Conservation (phyloP, 345 rosid species). For the Boechera retrofracta region DNA sequence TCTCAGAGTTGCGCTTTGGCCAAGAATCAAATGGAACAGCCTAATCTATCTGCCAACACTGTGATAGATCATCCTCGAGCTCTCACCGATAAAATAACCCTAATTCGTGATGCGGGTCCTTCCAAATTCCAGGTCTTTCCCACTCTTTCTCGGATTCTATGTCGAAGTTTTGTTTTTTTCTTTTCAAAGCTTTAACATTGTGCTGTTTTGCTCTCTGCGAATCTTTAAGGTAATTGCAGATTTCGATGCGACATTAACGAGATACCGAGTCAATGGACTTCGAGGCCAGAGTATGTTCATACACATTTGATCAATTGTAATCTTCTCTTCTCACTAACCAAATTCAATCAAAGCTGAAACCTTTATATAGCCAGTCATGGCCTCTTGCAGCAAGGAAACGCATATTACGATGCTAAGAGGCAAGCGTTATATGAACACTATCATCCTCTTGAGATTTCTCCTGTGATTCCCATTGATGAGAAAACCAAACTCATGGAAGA, state of each 20-base stretch:
- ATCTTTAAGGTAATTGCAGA: constrained; percentile 60
- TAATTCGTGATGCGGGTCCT: constrained; percentile 69
- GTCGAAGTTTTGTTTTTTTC: constrained; percentile 13
- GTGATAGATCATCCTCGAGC: constrained; percentile 52
- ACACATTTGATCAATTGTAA: constrained; percentile 4
- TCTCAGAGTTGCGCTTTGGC: constrained; percentile 35
- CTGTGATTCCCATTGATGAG: constrained; percentile 66
- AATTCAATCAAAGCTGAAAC: constrained; percentile 31
- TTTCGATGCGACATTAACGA: constrained; percentile 85
- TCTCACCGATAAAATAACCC: constrained; percentile 55
- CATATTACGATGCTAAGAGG: constrained; percentile 76
- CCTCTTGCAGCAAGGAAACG: constrained; percentile 78
- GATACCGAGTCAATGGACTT: constrained; percentile 60
- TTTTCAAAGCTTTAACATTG: neutral
- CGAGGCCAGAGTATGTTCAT: constrained; percentile 68
- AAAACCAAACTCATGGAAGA: constrained; percentile 96
- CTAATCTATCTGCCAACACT: constrained; percentile 44
- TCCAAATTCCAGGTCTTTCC: constrained; percentile 76
- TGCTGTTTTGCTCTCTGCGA: constrained; percentile 15
- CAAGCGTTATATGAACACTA: constrained; percentile 67
- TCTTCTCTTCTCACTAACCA: constrained; percentile 11
- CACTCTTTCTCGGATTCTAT: constrained; percentile 39
- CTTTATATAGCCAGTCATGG: constrained; percentile 74
- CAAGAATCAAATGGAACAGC: constrained; percentile 42
- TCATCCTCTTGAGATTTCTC: constrained; percentile 83